Evolutionary conservation across 345 rosid species (phyloP).

Genomic region (Viola odorata): DNA sequence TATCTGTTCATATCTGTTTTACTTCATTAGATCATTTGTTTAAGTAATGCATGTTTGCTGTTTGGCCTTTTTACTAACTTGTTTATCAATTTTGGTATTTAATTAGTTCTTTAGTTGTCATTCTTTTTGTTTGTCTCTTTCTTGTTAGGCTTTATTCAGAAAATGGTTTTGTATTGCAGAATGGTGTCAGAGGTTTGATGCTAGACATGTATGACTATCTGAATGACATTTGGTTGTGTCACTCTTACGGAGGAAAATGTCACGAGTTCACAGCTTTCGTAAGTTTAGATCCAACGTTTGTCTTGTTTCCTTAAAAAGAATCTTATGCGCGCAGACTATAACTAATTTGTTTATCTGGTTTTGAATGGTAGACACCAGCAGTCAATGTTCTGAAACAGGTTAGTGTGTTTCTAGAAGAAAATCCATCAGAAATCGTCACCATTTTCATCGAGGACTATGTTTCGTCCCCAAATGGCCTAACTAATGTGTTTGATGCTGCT

Average conservation of each 20-base stretch:
- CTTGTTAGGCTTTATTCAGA: not conserved
- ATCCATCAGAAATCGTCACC: constrained; percentile 25
- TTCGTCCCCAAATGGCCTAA: constrained; percentile 23
- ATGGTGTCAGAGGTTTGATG: constrained; percentile 30
- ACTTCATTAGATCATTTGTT: no score
- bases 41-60: no score
- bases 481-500: constrained; percentile 20
- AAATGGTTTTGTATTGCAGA: constrained; percentile 14
- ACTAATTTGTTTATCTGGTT: no score
- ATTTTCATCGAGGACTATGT: constrained; percentile 27
- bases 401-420: constrained; percentile 17
- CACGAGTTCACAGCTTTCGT: constrained; percentile 29
- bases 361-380: constrained; percentile 31
- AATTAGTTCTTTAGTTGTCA: no score
- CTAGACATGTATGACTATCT: constrained; percentile 27
- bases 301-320: not conserved
- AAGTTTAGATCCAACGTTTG: constrained; percentile 1
- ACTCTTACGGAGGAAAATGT: constrained; percentile 26
- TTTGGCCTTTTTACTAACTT: no score
- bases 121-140: constrained; percentile 1
- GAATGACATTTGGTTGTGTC: constrained; percentile 32
- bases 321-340: not conserved
- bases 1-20: not conserved
- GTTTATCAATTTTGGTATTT: no score
- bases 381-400: constrained; percentile 26